Conservation (phyloP, 2,329 filamentous ascomycete genomes). For the Pyrenophora graminea region DNA sequence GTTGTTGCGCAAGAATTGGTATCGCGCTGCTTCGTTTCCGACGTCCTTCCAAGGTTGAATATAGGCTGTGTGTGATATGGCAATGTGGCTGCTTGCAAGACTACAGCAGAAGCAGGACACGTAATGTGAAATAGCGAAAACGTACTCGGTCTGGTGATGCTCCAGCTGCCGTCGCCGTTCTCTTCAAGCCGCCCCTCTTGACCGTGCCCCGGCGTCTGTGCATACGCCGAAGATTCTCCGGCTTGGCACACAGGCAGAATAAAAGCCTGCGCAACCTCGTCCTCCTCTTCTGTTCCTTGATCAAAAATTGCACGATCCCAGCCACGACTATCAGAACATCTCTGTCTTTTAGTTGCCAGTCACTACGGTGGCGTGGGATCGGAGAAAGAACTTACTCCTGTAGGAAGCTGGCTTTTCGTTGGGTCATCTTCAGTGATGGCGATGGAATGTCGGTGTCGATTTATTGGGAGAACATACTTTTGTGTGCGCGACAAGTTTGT, state of each 20-base stretch:
- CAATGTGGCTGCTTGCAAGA: no score
- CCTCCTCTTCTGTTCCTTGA: constrained; percentile 51
- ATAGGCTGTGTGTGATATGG: no score
- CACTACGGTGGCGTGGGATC: constrained; percentile 63
- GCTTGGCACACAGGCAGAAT: constrained; percentile 17
- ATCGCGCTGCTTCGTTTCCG: no score
- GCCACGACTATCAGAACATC: constrained; percentile 67
- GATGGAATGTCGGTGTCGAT: constrained; percentile 73
- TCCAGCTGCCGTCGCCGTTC: not conserved
- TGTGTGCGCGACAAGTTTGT: not conserved
- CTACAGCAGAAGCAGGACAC: no score
- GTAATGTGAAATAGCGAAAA: no score
- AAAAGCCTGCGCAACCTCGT: constrained; percentile 30
- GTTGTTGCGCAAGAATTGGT: not conserved
- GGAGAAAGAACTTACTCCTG: constrained; percentile 57
- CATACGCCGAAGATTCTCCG: not conserved
- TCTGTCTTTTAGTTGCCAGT: constrained; percentile 71
- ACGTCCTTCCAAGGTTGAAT: no score
- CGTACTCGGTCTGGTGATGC: not conserved
- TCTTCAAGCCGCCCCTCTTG: not conserved
- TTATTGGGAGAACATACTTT: constrained; percentile 65
- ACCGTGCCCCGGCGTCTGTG: constrained; percentile 3
- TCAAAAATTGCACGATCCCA: constrained; percentile 66
- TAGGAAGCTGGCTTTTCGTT: constrained; percentile 73
- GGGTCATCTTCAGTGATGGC: constrained; percentile 72